phyloP scores from a whole-genome alignment of 139 green algal species.

The Haematococcus sp. region DNA sequence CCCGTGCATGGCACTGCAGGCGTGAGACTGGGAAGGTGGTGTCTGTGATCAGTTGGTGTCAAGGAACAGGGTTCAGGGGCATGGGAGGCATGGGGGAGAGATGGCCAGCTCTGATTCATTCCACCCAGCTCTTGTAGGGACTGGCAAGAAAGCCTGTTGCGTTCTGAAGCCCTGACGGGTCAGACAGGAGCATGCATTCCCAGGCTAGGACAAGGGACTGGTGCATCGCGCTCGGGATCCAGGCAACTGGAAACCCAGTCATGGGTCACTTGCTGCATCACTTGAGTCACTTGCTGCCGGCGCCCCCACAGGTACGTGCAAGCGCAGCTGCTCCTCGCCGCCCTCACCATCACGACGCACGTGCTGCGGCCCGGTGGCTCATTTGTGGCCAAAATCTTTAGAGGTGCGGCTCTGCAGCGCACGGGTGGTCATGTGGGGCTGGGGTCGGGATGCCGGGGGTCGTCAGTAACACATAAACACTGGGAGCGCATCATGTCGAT shows the following conservation, averaged over 20 bases:
- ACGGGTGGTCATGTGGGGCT: background rate
- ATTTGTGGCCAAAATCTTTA: slow-evolving; percentile 96
- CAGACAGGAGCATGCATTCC: too few species aligned
- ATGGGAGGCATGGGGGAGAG: too few species aligned
- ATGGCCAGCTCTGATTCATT: too few species aligned
- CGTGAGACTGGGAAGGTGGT: too few species aligned
- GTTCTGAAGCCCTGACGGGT: too few species aligned
- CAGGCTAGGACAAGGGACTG: too few species aligned
- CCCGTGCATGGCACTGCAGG: too few species aligned
- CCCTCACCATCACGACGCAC: slow-evolving; percentile 79
- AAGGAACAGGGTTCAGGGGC: too few species aligned
- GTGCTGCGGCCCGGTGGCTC: slow-evolving; percentile 82
- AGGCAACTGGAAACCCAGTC: background rate
- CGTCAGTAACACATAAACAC: background rate
- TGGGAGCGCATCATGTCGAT: background rate
- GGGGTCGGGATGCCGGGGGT: background rate
- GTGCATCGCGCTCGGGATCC: background rate
- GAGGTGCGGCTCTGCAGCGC: slow-evolving; percentile 19
- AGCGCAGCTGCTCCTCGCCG: slow-evolving; percentile 84
- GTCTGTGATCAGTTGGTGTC: too few species aligned
- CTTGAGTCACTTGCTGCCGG: background rate
- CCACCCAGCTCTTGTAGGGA: too few species aligned
- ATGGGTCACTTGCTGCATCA: background rate
- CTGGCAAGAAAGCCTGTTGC: too few species aligned
- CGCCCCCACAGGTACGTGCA: slow-evolving; percentile 37